Evolutionary conservation across 202 grass and related monocot species (phyloP).

Genomic region (Tripidium arundinaceum): DNA sequence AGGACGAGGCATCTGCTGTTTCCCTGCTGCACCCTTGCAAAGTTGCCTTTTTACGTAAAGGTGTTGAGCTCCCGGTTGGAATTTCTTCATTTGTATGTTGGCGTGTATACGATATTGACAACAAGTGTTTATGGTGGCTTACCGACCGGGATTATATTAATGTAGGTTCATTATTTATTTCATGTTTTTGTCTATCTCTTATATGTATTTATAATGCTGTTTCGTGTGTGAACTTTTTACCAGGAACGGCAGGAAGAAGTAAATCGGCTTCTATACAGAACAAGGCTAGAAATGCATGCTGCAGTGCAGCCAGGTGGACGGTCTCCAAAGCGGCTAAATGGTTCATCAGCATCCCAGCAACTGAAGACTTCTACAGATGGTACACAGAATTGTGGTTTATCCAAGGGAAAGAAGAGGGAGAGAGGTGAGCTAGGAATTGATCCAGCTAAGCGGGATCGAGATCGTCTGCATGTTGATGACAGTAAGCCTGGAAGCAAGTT

Average conservation of each 20-base stretch:
- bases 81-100: constrained; percentile 81
- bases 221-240: neutral
- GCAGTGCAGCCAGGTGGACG: constrained; percentile 79
- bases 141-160: constrained; percentile 89
- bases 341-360: constrained; percentile 59
- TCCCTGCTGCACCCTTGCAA: constrained; percentile 91
- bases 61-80: constrained; percentile 62
- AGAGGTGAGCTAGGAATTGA: constrained; percentile 63
- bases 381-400: constrained; percentile 53
- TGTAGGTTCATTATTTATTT: constrained; percentile 57
- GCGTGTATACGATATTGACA: constrained; percentile 88
- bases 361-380: constrained; percentile 58
- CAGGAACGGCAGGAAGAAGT: constrained; percentile 97
- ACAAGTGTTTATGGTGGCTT: constrained; percentile 97
- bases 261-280: constrained; percentile 67
- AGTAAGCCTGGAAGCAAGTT: constrained; percentile 41
- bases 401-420: constrained; percentile 89
- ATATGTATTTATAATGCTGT: too few species aligned
- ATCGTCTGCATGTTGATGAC: constrained; percentile 34
- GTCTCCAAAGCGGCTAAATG: constrained; percentile 72
- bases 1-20: constrained; percentile 73
- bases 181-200: neutral
- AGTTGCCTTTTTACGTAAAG: constrained; percentile 93
- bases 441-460: constrained; percentile 52
- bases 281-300: constrained; percentile 87